phyloP scores from a whole-genome alignment of 164 flowering plant species.

The Berberis vulgaris region DNA sequence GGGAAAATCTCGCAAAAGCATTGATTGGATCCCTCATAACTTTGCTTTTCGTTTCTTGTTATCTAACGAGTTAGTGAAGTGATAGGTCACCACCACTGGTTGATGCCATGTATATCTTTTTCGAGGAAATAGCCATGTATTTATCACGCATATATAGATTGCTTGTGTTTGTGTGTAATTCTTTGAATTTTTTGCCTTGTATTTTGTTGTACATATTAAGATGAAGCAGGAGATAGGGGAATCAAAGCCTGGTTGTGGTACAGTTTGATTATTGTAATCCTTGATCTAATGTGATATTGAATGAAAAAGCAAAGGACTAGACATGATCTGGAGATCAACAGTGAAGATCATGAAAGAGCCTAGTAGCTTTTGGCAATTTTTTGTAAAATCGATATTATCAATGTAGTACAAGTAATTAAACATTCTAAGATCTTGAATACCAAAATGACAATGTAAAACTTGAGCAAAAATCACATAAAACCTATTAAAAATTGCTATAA shows the following conservation, averaged over 20 bases:
- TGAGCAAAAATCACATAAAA: background rate
- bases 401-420: too few relatives aligned
- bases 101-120: too few relatives aligned
- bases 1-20: conserved; percentile 52
- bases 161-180: background rate
- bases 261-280: background rate
- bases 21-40: conserved; percentile 79
- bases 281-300: background rate
- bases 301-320: background rate
- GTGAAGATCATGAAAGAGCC: too few relatives aligned
- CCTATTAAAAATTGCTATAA: too few relatives aligned
- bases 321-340: too few relatives aligned
- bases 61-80: conserved; percentile 61
- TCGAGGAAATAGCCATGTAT: too few relatives aligned
- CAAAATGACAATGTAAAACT: background rate
- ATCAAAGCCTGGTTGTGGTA: background rate
- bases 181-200: background rate
- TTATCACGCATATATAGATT: too few relatives aligned
- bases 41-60: conserved; percentile 73
- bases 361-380: too few relatives aligned
- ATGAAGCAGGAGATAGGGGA: conserved; percentile 6
- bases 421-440: too few relatives aligned
- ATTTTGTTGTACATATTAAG: conserved; percentile 9
- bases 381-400: too few relatives aligned
- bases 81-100: conserved; percentile 7